Conservation (phyloP, 2,329 filamentous ascomycete species). For the Endoconidiophora polonica region DNA sequence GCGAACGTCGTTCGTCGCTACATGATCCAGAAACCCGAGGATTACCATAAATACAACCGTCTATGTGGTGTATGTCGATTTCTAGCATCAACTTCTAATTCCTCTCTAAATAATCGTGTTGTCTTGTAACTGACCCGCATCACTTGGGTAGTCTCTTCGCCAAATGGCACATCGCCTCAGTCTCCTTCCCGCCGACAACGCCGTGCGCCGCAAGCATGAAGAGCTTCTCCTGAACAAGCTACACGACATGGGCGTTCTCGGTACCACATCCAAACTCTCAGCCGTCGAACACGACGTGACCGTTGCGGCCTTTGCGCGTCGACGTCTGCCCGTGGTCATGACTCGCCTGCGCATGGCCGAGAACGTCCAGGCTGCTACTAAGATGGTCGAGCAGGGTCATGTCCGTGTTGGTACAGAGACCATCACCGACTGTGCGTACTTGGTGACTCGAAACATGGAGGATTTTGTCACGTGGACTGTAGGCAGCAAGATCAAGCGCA, state of each 20-base stretch:
- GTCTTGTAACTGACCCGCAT: background rate
- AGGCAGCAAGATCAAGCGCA: conserved; percentile 91
- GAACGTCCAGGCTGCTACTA: conserved; percentile 67
- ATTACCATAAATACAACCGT: conserved; percentile 54
- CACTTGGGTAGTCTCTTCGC: conserved; percentile 47
- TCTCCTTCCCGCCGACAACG: conserved; percentile 62
- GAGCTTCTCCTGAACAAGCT: conserved; percentile 79
- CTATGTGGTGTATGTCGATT: conserved; percentile 45
- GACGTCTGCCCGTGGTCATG: conserved; percentile 80
- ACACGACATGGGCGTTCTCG: conserved; percentile 77
- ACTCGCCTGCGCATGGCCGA: conserved; percentile 81
- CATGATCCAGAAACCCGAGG: conserved; percentile 75
- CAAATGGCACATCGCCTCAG: conserved; percentile 81
- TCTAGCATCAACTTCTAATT: conserved; percentile 11
- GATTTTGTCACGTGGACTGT: conserved; percentile 96
- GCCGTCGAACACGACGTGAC: conserved; percentile 79
- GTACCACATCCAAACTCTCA: conserved; percentile 58
- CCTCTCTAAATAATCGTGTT: conserved; percentile 16
- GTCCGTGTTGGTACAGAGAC: conserved; percentile 83
- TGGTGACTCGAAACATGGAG: conserved; percentile 80
- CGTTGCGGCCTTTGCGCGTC: conserved; percentile 72
- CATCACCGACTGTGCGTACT: conserved; percentile 73
- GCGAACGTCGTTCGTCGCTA: conserved; percentile 67
- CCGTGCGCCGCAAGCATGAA: conserved; percentile 70
- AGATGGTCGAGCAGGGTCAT: conserved; percentile 87